Evolutionary conservation across 495 filamentous ascomycete genomes (phyloP), one percentile per base, ranked within the genome.

Genomic region (Durotheca rogersii): DNA sequence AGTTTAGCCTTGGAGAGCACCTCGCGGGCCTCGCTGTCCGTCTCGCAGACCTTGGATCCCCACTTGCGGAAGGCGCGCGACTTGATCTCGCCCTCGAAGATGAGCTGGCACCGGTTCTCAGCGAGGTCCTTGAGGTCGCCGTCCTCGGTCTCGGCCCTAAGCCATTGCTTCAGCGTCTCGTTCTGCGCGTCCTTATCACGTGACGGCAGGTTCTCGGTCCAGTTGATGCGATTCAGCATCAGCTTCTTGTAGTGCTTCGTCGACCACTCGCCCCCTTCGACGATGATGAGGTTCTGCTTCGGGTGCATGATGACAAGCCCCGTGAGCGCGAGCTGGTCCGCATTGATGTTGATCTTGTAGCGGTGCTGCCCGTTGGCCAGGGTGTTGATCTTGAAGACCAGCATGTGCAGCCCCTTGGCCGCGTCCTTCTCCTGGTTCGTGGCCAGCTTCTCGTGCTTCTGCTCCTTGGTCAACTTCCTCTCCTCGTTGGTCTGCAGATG

Each of bases 211-310:
- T 95, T 91, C 65, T 97, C 92, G 2, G 84, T 87, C 93, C 93
- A 99, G 64, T 92, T 83, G 59, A 97, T 90, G 11, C 93, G 89
- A 47, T 94, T 83, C 15, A 92, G 71, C 88, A 97, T 90, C 19
- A 97, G 72, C 66, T 91, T 64, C 61, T 85, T 87, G 73, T 95
- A 97, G 40, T 81, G 80, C 23, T 78, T 81, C 67, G 90, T 84
- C 27, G 83, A 84, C 62, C 90, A 84, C 44, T 81, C 76, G 42
- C 93, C 93, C 17, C 92, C 91, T 65, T 99, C 93, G 0, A 94
- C 89, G 58, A 99, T 83, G 20, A 99, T 81, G 2, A 97, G 73
- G 64, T 82, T 90, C 71, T 95, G 84, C 56, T 82, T 83, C 2
- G 93, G 93, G 65, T 95, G 79, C 71, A 94, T 85, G 56, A 99